Evolutionary conservation across 257 asterid species (phyloP).

Genomic region (Petunia axillaris): DNA sequence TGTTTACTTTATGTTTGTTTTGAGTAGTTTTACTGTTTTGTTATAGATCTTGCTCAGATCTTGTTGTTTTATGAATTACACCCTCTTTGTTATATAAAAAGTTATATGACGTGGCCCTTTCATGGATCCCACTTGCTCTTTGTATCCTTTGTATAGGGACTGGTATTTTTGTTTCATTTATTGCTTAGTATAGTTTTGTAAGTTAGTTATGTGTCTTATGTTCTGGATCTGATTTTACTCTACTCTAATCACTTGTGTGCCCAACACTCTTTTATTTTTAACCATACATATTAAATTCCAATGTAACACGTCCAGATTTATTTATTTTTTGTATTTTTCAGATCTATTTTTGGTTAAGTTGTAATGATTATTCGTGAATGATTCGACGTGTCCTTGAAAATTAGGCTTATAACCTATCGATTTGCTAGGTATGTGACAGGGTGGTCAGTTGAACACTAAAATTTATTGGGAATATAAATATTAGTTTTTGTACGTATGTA

Average conservation of each 20-base stretch:
- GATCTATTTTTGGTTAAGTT: neutral
- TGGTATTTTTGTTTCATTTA: neutral
- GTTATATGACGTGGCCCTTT: neutral
- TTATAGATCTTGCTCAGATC: conserved; percentile 7
- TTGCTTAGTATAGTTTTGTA: neutral
- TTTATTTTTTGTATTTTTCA: neutral
- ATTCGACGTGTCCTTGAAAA: neutral
- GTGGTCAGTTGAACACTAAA: no score
- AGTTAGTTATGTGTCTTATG: no score
- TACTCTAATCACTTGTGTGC: neutral
- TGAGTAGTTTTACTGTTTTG: neutral
- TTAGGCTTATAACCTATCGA: neutral
- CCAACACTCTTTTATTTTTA: no score
- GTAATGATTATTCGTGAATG: neutral
- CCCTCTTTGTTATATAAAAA: neutral
- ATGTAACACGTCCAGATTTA: neutral
- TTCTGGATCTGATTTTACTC: neutral
- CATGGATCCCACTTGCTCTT: no score
- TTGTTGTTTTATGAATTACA: neutral
- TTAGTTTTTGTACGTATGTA: neutral
- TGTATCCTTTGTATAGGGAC: no score
- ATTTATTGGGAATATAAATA: no score
- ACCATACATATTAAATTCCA: neutral
- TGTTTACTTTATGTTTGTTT: conserved; percentile 3
- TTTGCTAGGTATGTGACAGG: no score